Evolutionary conservation across 352 stramenopile genomes (phyloP), one percentile per base, ranked within the genome.

Genomic region (Pythium aphanidermatum): DNA sequence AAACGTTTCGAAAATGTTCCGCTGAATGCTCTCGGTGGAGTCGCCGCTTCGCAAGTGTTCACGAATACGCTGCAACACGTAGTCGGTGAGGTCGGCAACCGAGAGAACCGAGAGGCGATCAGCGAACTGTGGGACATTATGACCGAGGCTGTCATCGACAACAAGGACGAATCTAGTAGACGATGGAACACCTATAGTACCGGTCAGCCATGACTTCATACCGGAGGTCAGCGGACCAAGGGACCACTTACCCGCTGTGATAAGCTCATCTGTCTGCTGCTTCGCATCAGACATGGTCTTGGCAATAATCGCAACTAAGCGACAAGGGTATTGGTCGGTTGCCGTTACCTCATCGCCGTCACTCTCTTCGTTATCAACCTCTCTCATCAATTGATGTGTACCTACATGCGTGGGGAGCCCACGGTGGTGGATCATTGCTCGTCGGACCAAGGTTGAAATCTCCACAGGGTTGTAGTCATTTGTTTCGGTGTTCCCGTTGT

Each of bases 41-140:
- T 36, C 38, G 1, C 63, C 70, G 16, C 48, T 46, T 1, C 72
- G 70, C 29, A 85, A n/a, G 20, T 70, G 48, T 36, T 66, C 39
- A 33, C 77, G 77, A 17, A 87, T 63, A 2, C 44, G 46, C 47
- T 84, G 70, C 5, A 90, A 50, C 8, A 78, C 62, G 12, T 55
- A 36, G 44, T 90, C 77, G 17, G 54, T 70, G 10, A 74, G 50
- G 40, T 86, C 74, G 2, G 62, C 58, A 10, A 85, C 30, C 17
- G 76, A 89, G 6, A 86, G 35, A 9, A 59, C 36, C 3, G 43
- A 47, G 8, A 31, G 35, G 17, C 40, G 41, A 6, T 47, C 48
- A 8, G 12, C 16, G 2, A 58, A 17, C 12, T 6, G 10, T 13
- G 5, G 14, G n/a, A 21, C 12, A 16, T 21, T 17, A n/a, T 17